Percentiles rank a stretch among this genome's conserved stretches.
phyloP scores from a whole-genome alignment of 1,139 yeast genomes.

The Geotrichum reessii region DNA sequence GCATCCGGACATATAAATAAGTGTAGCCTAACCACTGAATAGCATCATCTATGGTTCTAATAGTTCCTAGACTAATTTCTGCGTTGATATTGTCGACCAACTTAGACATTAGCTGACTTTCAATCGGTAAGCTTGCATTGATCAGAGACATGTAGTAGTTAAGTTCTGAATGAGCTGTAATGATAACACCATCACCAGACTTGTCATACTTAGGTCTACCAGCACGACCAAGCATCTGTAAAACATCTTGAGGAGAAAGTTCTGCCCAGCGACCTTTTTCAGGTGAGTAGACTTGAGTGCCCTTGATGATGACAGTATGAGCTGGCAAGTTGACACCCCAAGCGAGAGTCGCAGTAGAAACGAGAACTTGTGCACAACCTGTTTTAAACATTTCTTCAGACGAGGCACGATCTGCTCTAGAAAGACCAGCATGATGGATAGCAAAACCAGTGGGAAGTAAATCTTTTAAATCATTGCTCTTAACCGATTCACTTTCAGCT shows the following conservation, averaged over 20 bases:
- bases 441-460: conserved; percentile 74
- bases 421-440: conserved; percentile 90
- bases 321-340: conserved; percentile 99
- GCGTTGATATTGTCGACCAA: conserved; percentile 79
- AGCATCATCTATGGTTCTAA: conserved; percentile 59
- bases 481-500: conserved; percentile 55
- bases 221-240: conserved; percentile 90
- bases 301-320: conserved; percentile 90
- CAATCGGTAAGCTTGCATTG: conserved; percentile 88
- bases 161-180: conserved; percentile 78
- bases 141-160: conserved; percentile 84
- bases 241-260: conserved; percentile 84
- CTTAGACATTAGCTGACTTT: conserved; percentile 71
- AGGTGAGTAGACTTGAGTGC: conserved; percentile 91
- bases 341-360: conserved; percentile 92
- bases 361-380: conserved; percentile 74
- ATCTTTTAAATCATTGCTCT: conserved; percentile 52
- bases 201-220: conserved; percentile 94
- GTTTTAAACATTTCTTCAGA: conserved; percentile 86
- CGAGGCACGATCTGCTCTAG: conserved; percentile 63
- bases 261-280: conserved; percentile 85
- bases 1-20: conserved; percentile 77
- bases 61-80: conserved; percentile 71
- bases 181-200: conserved; percentile 89
- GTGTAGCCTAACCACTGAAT: conserved; percentile 75